These are phyloP conservation scores for Oryza officinalis DNA, from an alignment of 176 grass and related monocot species.

Conservation along the genomic window DNA sequence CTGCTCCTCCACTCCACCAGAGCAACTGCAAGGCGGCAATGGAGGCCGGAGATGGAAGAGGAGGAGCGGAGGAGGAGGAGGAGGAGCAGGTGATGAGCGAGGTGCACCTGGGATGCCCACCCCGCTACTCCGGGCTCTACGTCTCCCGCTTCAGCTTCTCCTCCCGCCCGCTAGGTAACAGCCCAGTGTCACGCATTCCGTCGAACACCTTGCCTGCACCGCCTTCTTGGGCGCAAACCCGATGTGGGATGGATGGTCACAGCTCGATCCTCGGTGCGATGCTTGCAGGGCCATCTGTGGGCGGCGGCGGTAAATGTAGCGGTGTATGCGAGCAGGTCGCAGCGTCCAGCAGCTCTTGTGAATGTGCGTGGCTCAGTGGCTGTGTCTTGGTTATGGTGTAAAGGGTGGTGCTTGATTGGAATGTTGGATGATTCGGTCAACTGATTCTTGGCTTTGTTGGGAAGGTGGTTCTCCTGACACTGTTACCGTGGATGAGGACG, in stretches of 20 bases:
- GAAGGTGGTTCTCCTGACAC: conserved; percentile 14
- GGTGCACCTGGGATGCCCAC: conserved; percentile 83
- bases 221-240: not conserved
- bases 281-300: not conserved
- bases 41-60: conserved; percentile 24
- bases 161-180: conserved; percentile 24
- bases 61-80: not conserved
- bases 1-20: not conserved
- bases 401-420: not conserved
- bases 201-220: conserved; percentile 35
- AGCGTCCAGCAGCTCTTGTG: not conserved
- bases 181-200: conserved; percentile 26
- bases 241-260: not conserved
- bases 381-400: conserved; percentile 9
- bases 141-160: conserved; percentile 79
- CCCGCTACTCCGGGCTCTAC: conserved; percentile 45
- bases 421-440: not conserved
- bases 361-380: not conserved
- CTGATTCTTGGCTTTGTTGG: not conserved
- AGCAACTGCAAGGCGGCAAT: not conserved
- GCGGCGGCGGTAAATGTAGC: not conserved
- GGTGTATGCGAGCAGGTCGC: not conserved
- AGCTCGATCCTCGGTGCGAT: not conserved
- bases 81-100: conserved; percentile 93
- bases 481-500: conserved; percentile 68